Conservation (phyloP, 2,329 filamentous ascomycete genomes). For the Colletotrichum kahawae region DNA sequence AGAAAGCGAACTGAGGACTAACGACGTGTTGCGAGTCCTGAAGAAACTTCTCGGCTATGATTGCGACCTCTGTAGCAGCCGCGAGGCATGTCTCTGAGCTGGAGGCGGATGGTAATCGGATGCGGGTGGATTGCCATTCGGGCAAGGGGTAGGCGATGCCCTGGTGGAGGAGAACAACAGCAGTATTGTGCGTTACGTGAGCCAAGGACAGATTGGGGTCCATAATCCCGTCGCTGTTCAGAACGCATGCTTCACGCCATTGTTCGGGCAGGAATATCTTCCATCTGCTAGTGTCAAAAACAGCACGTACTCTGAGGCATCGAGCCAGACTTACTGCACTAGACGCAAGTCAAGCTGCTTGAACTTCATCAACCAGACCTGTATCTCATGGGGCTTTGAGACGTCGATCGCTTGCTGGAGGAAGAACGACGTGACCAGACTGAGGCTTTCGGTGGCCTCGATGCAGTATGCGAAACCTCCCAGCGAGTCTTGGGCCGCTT, state of each 20-base stretch:
- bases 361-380: conserved; percentile 48
- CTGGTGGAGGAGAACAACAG: conserved; percentile 46
- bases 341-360: conserved; percentile 48
- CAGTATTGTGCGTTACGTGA: conserved; percentile 47
- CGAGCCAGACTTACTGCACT: conserved; percentile 36
- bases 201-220: conserved; percentile 50
- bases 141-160: conserved; percentile 41
- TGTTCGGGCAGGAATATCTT: conserved; percentile 48
- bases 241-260: conserved; percentile 44
- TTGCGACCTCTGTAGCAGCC: conserved; percentile 41
- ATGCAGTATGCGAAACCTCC: conserved; percentile 49
- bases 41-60: conserved; percentile 41
- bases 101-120: conserved; percentile 39
- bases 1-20: conserved; percentile 42
- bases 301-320: neutral
- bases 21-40: conserved; percentile 33
- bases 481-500: conserved; percentile 31
- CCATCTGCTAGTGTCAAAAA: conserved; percentile 34
- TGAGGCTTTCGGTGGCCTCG: conserved; percentile 49
- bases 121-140: conserved; percentile 32
- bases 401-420: conserved; percentile 45
- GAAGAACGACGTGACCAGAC: conserved; percentile 46
- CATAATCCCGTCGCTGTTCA: conserved; percentile 42
- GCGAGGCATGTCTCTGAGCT: conserved; percentile 44
- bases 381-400: conserved; percentile 37